Conservation (phyloP, 805 yeast species). For the Lipomyces orientalis region DNA sequence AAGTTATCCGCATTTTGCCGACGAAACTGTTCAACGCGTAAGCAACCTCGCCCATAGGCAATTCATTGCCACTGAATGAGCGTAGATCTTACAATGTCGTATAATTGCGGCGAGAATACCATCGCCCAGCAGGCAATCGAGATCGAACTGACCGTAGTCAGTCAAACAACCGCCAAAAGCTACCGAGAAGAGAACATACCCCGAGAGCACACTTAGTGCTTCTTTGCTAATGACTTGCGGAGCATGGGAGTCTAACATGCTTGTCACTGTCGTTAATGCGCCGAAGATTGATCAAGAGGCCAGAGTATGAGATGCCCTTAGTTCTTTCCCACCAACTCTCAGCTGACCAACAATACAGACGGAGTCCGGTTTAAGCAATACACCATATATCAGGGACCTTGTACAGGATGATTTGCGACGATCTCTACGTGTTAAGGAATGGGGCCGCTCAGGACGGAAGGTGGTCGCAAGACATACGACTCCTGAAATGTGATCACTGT, state of each 20-base stretch:
- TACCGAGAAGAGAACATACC: conserved; percentile 18
- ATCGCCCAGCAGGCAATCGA: conserved; percentile 98
- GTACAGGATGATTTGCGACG: neutral
- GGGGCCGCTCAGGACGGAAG: neutral
- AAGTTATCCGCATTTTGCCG: conserved; percentile 90
- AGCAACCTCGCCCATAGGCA: neutral
- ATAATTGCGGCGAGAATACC: conserved; percentile 95
- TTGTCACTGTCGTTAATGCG: neutral
- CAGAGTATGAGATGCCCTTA: too few relatives aligned
- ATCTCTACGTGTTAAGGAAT: neutral
- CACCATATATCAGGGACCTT: neutral
- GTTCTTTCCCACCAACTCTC: neutral
- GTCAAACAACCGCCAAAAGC: neutral
- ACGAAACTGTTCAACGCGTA: conserved; percentile 52
- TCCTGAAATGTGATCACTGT: too few relatives aligned
- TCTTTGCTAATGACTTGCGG: conserved; percentile 25
- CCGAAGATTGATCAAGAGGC: neutral
- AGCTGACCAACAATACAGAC: conserved; percentile 2
- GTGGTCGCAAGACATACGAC: neutral
- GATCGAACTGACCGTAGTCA: conserved; percentile 64
- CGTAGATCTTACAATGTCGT: conserved; percentile 65
- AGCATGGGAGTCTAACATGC: neutral
- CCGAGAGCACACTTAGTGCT: conserved; percentile 30
- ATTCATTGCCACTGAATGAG: neutral
- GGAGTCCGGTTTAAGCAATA: neutral